phyloP scores from a whole-genome alignment of 2,329 filamentous ascomycete genomes.

The Curvularia verruculosa region DNA sequence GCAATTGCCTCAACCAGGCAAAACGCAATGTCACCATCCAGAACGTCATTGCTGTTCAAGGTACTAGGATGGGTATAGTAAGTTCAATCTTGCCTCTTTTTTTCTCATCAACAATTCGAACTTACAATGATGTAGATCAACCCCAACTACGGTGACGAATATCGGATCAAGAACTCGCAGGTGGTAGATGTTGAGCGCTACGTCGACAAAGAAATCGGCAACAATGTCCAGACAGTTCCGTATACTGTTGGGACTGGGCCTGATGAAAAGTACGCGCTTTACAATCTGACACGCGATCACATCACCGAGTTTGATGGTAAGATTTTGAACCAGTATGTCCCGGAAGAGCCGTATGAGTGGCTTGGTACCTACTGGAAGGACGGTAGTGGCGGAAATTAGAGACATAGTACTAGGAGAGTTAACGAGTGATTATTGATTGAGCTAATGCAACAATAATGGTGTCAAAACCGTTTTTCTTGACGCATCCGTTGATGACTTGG shows the following conservation, averaged over 20 bases:
- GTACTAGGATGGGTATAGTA: slow-evolving; percentile 35
- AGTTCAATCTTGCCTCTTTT: background rate
- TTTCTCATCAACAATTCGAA: no score
- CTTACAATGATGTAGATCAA: slow-evolving; percentile 16
- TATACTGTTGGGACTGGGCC: slow-evolving; percentile 35
- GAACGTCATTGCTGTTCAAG: slow-evolving; percentile 33
- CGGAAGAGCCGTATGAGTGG: slow-evolving; percentile 32
- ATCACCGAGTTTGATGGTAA: slow-evolving; percentile 32
- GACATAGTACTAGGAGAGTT: background rate
- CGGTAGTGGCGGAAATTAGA: slow-evolving; percentile 3
- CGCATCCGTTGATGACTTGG: background rate
- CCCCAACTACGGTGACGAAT: slow-evolving; percentile 35
- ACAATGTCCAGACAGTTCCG: slow-evolving; percentile 36
- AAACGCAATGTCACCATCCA: slow-evolving; percentile 38
- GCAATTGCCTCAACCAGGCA: slow-evolving; percentile 35
- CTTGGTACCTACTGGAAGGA: slow-evolving; percentile 29
- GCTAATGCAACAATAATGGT: background rate
- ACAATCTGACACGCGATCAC: slow-evolving; percentile 32
- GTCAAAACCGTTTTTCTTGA: background rate
- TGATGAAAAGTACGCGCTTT: slow-evolving; percentile 36
- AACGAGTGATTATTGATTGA: background rate
- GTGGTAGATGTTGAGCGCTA: slow-evolving; percentile 26
- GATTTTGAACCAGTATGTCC: slow-evolving; percentile 25
- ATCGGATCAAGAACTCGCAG: slow-evolving; percentile 32
- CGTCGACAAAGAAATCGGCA: slow-evolving; percentile 36